Evolutionary conservation across 768 basidiomycete genomes (phyloP).

Genomic region (Leucocoprinus leucothites): DNA sequence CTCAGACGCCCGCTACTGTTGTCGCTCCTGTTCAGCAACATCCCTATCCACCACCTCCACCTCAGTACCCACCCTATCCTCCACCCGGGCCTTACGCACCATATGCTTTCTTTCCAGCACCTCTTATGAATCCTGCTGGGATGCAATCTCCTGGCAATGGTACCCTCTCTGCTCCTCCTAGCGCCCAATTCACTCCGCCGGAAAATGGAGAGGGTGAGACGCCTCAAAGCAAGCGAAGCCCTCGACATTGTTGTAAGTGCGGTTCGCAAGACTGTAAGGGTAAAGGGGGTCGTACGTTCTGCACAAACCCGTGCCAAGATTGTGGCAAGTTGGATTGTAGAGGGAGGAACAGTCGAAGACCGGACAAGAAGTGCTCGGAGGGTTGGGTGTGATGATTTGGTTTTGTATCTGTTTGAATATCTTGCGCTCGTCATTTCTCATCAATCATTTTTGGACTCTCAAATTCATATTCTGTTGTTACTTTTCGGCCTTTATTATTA

Average conservation of each 20-base stretch:
- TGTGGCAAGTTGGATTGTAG: constrained; percentile 79
- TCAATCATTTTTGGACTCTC: no score
- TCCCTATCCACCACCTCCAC: constrained; percentile 12
- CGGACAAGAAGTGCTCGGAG: constrained; percentile 71
- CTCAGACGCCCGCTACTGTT: constrained; percentile 8
- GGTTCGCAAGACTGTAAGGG: constrained; percentile 81
- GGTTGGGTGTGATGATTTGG: constrained; percentile 42
- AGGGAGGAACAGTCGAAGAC: constrained; percentile 74
- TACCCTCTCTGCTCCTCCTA: constrained; percentile 1
- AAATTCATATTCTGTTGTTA: no score
- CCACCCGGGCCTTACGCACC: constrained; percentile 16
- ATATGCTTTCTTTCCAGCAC: constrained; percentile 18
- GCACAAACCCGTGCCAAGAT: constrained; percentile 73
- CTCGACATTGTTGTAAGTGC: constrained; percentile 79
- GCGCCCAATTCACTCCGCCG: constrained; percentile 5
- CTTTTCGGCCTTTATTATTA: no score
- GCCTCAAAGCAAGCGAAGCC: constrained; percentile 50
- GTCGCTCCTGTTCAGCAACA: constrained; percentile 3
- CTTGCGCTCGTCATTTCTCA: no score
- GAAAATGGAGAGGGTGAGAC: constrained; percentile 3
- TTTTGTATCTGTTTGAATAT: no score
- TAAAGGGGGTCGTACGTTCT: constrained; percentile 75
- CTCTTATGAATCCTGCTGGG: neutral
- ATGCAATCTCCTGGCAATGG: constrained; percentile 16
- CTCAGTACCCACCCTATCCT: constrained; percentile 21